phyloP scores from a whole-genome alignment of 1,284 basidiomycete genomes.

The Megacollybia platyphylla region DNA sequence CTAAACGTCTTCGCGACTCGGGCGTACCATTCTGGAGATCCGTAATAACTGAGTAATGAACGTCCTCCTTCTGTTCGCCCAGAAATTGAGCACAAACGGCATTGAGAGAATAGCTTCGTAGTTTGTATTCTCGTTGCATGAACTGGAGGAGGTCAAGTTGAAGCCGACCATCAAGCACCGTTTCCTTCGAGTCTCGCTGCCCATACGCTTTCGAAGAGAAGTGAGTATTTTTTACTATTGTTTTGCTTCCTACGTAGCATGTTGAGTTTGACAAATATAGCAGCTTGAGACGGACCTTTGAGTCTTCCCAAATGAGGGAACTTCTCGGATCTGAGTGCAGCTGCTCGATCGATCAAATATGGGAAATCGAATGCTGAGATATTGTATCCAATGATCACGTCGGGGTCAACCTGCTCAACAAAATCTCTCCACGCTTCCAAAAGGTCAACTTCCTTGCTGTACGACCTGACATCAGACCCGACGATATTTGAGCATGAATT shows the following conservation, averaged over 20 bases:
- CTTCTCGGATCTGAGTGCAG: slow-evolving; percentile 56
- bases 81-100: slow-evolving; percentile 93
- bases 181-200: slow-evolving; percentile 90
- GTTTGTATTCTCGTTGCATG: slow-evolving; percentile 94
- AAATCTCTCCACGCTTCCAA: slow-evolving; percentile 78
- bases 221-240: slow-evolving; percentile 81
- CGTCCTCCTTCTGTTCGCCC: slow-evolving; percentile 95
- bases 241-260: slow-evolving; percentile 43
- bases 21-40: slow-evolving; percentile 91
- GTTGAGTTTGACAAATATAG: slow-evolving; percentile 4
- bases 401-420: slow-evolving; percentile 79
- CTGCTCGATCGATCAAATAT: slow-evolving; percentile 84
- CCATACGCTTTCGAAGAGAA: slow-evolving; percentile 96
- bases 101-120: slow-evolving; percentile 91
- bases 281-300: slow-evolving; percentile 36
- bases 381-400: slow-evolving; percentile 92
- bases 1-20: slow-evolving; percentile 79
- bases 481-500: slow-evolving; percentile 90
- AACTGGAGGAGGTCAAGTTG: slow-evolving; percentile 91
- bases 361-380: slow-evolving; percentile 88
- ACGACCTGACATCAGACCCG: slow-evolving; percentile 87
- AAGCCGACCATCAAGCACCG: slow-evolving; percentile 76
- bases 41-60: slow-evolving; percentile 94
- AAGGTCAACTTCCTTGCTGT: slow-evolving; percentile 62
- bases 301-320: slow-evolving; percentile 78